Conservation (phyloP, 306 rosid species). For the Psophocarpus tetragonolobus region DNA sequence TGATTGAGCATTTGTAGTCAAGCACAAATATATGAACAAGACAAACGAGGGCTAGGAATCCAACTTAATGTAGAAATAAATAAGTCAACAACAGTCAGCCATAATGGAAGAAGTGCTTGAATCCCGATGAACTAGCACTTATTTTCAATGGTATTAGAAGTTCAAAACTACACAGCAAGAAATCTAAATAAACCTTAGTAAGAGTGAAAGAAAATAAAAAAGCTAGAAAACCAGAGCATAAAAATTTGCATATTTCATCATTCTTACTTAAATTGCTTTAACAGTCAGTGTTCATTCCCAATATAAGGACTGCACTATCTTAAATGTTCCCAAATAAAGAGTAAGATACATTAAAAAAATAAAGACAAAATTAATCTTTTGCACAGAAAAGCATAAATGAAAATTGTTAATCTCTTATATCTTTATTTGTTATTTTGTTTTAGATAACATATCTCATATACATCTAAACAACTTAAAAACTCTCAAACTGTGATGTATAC, state of each 20-base stretch:
- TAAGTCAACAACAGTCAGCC: slow-evolving; percentile 17
- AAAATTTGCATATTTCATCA: background rate
- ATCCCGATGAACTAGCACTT: background rate
- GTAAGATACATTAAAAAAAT: background rate
- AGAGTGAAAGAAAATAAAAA: background rate
- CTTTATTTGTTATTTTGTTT: background rate
- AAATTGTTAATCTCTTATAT: background rate
- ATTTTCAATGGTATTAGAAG: background rate
- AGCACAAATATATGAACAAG: background rate
- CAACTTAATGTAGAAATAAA: background rate
- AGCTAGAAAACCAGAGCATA: background rate
- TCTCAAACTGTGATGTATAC: background rate
- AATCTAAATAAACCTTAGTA: background rate
- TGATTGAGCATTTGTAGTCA: background rate
- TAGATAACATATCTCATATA: background rate
- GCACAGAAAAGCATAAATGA: background rate
- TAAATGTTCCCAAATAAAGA: background rate
- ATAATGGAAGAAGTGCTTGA: slow-evolving; percentile 20
- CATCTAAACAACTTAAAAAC: background rate
- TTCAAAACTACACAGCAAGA: background rate
- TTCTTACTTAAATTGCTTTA: background rate
- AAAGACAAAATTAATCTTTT: background rate
- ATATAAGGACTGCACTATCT: background rate
- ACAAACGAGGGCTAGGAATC: background rate
- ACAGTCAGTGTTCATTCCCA: background rate